Conservation (phyloP, 345 rosid species). For the Erucastrum elatum region DNA sequence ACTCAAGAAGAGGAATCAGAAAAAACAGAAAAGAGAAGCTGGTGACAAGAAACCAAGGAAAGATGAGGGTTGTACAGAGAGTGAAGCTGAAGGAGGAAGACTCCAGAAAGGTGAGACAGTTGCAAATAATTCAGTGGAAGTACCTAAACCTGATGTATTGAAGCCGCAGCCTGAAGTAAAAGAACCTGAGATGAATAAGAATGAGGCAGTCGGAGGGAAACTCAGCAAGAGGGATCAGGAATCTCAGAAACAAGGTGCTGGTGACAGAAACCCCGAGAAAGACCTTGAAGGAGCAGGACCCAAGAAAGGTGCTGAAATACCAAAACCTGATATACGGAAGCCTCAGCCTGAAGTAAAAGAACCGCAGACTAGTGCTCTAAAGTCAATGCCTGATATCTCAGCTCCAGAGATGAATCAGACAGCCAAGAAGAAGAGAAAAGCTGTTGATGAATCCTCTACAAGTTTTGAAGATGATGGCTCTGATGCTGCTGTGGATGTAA, state of each 20-base stretch:
- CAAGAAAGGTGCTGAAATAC: conserved; percentile 15
- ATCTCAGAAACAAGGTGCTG: conserved; percentile 27
- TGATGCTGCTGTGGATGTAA: conserved; percentile 36
- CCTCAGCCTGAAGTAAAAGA: conserved; percentile 33
- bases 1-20: conserved; percentile 11
- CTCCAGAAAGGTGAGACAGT: conserved; percentile 8
- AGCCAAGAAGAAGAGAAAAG: conserved; percentile 48
- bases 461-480: conserved; percentile 42
- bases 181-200: conserved; percentile 28
- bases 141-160: conserved; percentile 35
- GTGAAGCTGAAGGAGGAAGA: conserved; percentile 21
- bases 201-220: conserved; percentile 18
- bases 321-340: conserved; percentile 34
- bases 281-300: conserved; percentile 19
- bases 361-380: conserved; percentile 22
- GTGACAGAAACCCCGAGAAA: conserved; percentile 36
- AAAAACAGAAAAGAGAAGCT: conserved; percentile 23
- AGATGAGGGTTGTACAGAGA: conserved; percentile 39
- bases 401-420: conserved; percentile 33
- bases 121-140: conserved; percentile 33
- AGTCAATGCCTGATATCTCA: conserved; percentile 32
- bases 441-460: conserved; percentile 38
- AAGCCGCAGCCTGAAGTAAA: conserved; percentile 37
- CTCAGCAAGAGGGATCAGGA: conserved; percentile 6
- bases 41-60: conserved; percentile 39